Conservation (phyloP, 164 flowering plant genomes). For the Aristolochia fimbriata region DNA sequence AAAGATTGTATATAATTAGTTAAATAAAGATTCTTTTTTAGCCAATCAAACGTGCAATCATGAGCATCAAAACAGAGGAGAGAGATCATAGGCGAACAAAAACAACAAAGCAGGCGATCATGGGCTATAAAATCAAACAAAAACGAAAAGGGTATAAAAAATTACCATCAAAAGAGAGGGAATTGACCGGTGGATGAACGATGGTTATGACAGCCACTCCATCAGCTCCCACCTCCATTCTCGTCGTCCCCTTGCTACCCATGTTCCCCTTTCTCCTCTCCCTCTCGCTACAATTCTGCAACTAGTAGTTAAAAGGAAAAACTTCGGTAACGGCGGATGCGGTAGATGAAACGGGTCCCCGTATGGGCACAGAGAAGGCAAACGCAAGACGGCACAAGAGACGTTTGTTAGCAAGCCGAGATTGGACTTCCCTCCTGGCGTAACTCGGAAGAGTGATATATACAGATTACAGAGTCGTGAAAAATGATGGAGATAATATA, state of each 20-base stretch:
- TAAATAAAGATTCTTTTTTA: background rate
- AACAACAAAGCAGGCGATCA: background rate
- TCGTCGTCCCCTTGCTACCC: constrained; percentile 35
- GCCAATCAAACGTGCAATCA: too few relatives aligned
- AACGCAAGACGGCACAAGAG: too few relatives aligned
- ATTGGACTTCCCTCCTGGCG: too few relatives aligned
- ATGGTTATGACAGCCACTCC: constrained; percentile 36
- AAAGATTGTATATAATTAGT: background rate
- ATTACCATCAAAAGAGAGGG: constrained; percentile 29
- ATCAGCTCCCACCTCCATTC: constrained; percentile 51
- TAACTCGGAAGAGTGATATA: too few relatives aligned
- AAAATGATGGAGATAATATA: too few relatives aligned
- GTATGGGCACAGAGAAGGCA: too few relatives aligned
- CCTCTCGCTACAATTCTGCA: too few relatives aligned
- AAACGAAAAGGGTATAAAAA: background rate
- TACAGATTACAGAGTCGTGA: too few relatives aligned
- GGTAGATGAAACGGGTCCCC: too few relatives aligned
- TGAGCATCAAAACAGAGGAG: background rate
- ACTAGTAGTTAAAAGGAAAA: too few relatives aligned
- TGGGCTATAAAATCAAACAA: background rate
- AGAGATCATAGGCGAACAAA: background rate
- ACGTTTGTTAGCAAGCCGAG: too few relatives aligned
- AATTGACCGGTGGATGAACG: constrained; percentile 34
- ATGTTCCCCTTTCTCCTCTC: constrained; percentile 3
- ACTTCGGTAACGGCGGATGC: too few relatives aligned